A percentile compares a stretch with the other conserved stretches of the same genome.
Conservation (phyloP, 2,329 filamentous ascomycete genomes). For the Apiospora koreana region DNA sequence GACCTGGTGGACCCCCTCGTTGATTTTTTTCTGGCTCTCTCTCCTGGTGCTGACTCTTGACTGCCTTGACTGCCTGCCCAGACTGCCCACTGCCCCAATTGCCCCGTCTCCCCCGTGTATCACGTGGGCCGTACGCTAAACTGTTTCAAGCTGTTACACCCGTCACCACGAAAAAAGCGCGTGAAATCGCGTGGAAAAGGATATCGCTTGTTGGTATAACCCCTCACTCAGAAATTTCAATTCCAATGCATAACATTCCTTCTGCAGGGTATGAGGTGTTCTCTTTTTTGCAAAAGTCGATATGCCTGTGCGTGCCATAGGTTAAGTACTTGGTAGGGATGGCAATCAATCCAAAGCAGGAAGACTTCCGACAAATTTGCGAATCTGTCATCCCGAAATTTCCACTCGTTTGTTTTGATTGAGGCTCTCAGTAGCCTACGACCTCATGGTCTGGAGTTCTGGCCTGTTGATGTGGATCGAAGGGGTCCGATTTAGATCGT, state of each 20-base stretch:
- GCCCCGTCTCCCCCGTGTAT: neutral
- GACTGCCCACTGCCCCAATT: too few relatives aligned
- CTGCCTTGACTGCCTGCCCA: too few relatives aligned
- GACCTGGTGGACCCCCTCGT: neutral
- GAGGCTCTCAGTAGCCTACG: neutral
- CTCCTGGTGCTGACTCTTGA: neutral
- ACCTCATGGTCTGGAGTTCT: neutral
- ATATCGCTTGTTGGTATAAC: neutral
- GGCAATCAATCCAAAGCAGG: neutral
- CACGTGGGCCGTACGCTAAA: neutral
- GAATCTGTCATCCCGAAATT: neutral
- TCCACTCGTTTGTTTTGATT: neutral
- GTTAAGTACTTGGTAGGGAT: too few relatives aligned
- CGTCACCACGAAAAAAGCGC: neutral
- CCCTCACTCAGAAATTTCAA: constrained; percentile 1
- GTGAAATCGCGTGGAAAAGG: neutral
- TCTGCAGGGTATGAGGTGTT: neutral
- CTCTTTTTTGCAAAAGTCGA: neutral
- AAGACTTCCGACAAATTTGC: neutral
- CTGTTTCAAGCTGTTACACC: constrained; percentile 3
- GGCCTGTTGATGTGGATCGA: neutral
- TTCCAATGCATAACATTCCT: constrained; percentile 6
- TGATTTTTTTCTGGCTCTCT: neutral
- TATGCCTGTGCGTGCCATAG: neutral
- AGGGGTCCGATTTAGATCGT: constrained; percentile 2